Conservation (phyloP, 2,329 filamentous ascomycete genomes). For the Fusarium gaditjirri region DNA sequence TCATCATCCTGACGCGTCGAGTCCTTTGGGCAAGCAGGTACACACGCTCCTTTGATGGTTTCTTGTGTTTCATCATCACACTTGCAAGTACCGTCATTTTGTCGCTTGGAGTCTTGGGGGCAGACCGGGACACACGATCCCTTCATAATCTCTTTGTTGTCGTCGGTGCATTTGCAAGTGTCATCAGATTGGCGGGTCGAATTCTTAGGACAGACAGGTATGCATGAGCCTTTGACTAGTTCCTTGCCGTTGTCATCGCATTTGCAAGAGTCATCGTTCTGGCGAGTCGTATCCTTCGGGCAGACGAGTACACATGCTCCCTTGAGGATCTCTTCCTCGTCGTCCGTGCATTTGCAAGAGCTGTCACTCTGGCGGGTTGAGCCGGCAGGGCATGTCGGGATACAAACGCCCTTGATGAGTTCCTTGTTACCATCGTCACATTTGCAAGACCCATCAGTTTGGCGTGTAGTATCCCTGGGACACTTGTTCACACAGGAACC, state of each 20-base stretch:
- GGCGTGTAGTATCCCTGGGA: background rate
- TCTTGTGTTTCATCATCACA: background rate
- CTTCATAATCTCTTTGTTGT: background rate
- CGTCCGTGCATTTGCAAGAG: background rate
- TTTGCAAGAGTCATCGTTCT: background rate
- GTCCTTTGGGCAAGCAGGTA: background rate
- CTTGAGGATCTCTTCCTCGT: fast-evolving
- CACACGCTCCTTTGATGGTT: background rate
- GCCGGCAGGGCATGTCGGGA: fast-evolving
- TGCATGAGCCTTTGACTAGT: background rate
- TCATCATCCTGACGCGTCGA: background rate
- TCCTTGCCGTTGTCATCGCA: background rate
- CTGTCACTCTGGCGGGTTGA: fast-evolving
- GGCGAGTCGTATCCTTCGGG: background rate
- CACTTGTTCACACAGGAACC: background rate
- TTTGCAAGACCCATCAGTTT: background rate
- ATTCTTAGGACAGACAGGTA: background rate
- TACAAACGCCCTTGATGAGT: background rate
- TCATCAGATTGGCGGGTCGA: background rate
- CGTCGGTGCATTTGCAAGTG: background rate
- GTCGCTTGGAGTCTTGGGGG: background rate
- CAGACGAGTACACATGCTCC: fast-evolving
- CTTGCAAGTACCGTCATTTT: background rate
- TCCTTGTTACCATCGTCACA: background rate
- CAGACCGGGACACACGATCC: background rate